Conservation (phyloP, 2,329 filamentous ascomycete species). For the Cercospora sesami region DNA sequence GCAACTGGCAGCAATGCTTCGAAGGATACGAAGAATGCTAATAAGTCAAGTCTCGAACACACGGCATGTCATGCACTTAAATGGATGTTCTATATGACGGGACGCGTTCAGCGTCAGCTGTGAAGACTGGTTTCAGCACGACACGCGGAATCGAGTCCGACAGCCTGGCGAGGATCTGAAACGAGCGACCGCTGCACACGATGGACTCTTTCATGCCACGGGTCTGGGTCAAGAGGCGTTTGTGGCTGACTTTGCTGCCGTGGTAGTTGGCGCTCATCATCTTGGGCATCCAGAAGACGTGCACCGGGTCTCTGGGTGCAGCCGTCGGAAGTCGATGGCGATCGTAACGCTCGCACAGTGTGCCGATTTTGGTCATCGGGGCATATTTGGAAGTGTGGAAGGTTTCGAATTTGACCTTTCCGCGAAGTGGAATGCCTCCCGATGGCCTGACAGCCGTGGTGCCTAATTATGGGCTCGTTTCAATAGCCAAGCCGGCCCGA, state of each 20-base stretch:
- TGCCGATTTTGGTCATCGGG: not conserved
- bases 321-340: constrained; percentile 1
- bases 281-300: constrained; percentile 1
- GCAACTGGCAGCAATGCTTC: not conserved
- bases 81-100: not conserved
- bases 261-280: not conserved
- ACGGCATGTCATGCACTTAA: not conserved
- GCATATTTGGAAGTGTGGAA: constrained; percentile 1
- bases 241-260: constrained; percentile 1
- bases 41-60: not conserved
- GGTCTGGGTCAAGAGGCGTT: not conserved
- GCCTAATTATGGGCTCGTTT: constrained; percentile 12
- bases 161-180: constrained; percentile 6
- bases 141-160: not conserved
- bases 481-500: constrained; percentile 22
- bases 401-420: constrained; percentile 1
- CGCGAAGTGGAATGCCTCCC: not conserved
- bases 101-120: not conserved
- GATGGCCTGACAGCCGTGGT: constrained; percentile 10
- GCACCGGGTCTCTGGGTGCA: not conserved
- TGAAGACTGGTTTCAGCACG: not conserved
- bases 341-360: not conserved
- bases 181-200: constrained; percentile 1
- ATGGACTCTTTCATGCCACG: not conserved
- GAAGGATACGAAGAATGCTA: not conserved